Evolutionary conservation across 2,329 filamentous ascomycete genomes (phyloP).

Genomic region (Ramularia collo-cygni): DNA sequence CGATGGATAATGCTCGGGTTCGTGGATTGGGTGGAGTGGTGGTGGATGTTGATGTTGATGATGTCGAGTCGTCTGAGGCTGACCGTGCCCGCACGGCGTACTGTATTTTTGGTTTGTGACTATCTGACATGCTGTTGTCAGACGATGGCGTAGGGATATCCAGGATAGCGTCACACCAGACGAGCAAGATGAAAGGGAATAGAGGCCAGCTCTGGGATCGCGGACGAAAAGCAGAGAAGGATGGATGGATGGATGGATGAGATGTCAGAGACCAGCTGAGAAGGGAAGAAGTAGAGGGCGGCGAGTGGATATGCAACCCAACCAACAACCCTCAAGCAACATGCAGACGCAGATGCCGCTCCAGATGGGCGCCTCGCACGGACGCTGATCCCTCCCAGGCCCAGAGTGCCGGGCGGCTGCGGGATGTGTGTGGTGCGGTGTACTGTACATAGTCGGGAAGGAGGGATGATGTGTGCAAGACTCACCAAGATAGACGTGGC

Average conservation of each 20-base stretch:
- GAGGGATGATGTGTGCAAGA: no score
- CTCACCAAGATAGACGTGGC: no score
- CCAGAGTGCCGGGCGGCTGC: constrained; percentile 14
- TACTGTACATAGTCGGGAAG: no score
- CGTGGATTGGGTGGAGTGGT: no score
- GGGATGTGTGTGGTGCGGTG: constrained; percentile 4
- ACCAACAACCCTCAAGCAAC: constrained; percentile 3
- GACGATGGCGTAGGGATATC: constrained; percentile 21
- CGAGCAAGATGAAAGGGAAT: constrained; percentile 21
- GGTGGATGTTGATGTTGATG: constrained; percentile 15
- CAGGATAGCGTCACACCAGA: constrained; percentile 25
- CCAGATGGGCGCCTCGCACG: constrained; percentile 20
- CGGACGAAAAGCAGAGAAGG: constrained; percentile 15
- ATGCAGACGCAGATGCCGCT: constrained; percentile 2
- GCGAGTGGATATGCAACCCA: constrained; percentile 9
- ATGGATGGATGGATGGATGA: constrained; percentile 9
- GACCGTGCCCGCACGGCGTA: constrained; percentile 34
- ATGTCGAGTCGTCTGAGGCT: constrained; percentile 27
- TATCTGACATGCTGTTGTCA: constrained; percentile 41
- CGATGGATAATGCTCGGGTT: constrained; percentile 18
- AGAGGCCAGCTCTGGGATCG: constrained; percentile 29
- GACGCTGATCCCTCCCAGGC: constrained; percentile 13
- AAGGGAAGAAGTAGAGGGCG: constrained; percentile 11
- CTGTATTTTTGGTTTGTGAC: constrained; percentile 39
- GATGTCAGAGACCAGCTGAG: constrained; percentile 20